Percentiles rank a stretch among this genome's conserved stretches.
Conservation (phyloP, 306 rosid genomes). For the Fragaria ananassa region DNA sequence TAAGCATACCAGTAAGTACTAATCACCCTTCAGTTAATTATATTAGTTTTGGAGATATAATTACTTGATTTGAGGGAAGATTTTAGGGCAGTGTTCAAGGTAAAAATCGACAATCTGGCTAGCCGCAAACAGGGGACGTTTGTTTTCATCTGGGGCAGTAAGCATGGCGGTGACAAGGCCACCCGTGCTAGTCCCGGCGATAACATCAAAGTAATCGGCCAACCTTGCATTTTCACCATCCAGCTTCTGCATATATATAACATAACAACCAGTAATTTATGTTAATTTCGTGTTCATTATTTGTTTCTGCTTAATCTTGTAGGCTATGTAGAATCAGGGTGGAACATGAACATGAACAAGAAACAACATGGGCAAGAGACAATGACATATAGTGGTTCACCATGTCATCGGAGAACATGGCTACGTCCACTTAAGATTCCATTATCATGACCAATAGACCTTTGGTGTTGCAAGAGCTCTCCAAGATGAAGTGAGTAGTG, state of each 20-base stretch:
- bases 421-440: too few species aligned
- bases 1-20: background rate
- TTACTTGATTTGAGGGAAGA: background rate
- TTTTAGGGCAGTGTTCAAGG: constrained; percentile 1
- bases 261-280: background rate
- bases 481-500: too few species aligned
- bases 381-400: too few species aligned
- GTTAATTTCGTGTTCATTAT: background rate
- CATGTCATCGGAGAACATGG: too few species aligned
- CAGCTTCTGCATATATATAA: constrained; percentile 1
- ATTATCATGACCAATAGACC: too few species aligned
- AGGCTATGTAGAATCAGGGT: too few species aligned
- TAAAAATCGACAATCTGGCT: background rate
- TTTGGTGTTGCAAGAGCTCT: too few species aligned
- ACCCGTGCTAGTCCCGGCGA: constrained; percentile 27
- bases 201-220: constrained; percentile 28
- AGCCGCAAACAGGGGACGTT: background rate
- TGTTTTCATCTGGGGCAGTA: background rate
- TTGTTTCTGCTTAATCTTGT: too few species aligned
- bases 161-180: background rate
- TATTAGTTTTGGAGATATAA: background rate
- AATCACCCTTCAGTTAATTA: too few species aligned
- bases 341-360: too few species aligned
- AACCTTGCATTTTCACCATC: constrained; percentile 4
- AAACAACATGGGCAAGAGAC: too few species aligned